Base-by-base conservation (phyloP, 129 eudicot species). In the Erigeron canadensis region DNA sequence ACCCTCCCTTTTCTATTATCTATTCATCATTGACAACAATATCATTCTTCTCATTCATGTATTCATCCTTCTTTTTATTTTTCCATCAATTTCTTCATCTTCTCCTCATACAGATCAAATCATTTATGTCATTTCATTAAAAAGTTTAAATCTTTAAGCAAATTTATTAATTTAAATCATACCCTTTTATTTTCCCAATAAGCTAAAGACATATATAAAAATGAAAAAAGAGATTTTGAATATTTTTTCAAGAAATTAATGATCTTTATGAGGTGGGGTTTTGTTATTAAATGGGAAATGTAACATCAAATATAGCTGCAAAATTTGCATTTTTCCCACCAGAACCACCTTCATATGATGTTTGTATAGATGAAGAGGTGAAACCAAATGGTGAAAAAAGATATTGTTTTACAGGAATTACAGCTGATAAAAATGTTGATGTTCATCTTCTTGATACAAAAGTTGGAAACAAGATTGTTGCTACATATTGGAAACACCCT, bases 261-360 rank as follows among this genome's bases (percentile, higher is more conserved):
- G 70, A 77, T 77, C 65, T 77, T 77, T 77, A 77, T 77, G 77
- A 78, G 78, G 81, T 79, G 88, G 89, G 77, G 73, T 67, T 63
- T 75, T 56, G 79, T 66, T 70, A 60, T 75, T 61, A 77, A 78
- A 94, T 94, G 99, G 99, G 99, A 23, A 94, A 89, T 81, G 93
- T 90, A 76, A 94, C 99, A 55, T 89, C 99, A 28, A 84, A 75
- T 68, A 93, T 94, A 72, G 99, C 99, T 6, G 93, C 99, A 63
- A 94, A 77, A 62, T 94, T 94, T 69, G 99, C 99, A n/a, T 94
- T 94, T 70, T 94, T 94, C 19, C 99, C 99, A 68, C 99, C 99
- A 21, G 96, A 89, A 65, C 99, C 99, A 62, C 88, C 99, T n/a
- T 85, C 96, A 1, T 94, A 94, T 61, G 93, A 90, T 57, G 93